Evolutionary conservation across 257 asterid genomes (phyloP), one percentile per base, ranked within the genome.

Genomic region (Scutellaria barbata): DNA sequence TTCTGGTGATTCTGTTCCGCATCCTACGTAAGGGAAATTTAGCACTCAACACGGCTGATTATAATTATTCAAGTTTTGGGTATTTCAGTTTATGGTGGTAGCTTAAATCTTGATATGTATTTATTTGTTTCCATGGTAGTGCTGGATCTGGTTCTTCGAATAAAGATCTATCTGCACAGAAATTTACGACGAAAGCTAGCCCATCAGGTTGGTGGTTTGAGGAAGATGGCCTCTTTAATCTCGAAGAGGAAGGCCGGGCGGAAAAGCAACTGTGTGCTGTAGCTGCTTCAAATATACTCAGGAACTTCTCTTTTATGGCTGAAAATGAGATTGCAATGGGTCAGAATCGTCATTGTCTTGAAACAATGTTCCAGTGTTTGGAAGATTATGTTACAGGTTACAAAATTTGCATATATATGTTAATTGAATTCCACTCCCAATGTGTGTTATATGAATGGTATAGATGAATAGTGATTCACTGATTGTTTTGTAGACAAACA

Each of bases 231-330:
- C 81, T 94, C 73, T 94, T 94, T 80, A 91, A 94, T 79, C 77
- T 85, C 54, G 96, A 91, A 53, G 99, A 91, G 59, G 99, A 88
- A 86, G 99, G 96, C 40, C 89, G 96, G 25, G 81, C 83, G 42
- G 99, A 95, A 74, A 95, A 95, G 82, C 96, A 95, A 80, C 90
- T 83, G 30, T 88, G 90, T 81, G 97, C 99, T 72, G 96, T 88
- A 54, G 96, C 95, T 81, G 99, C 96, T 76, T 95, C 99, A 39
- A 95, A 95, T 70, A 83, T 89, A 73, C 75, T 95, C 33, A 87
- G 99, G 58, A 95, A 95, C 88, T 92, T 95, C 57, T 95, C 99
- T 42, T 95, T 95, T 75, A 95, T 95, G 99, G 88, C 99, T 43
- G 98, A 95, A 70, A 95, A 95, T 76, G 99, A 92, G 84, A 85